Conservation (phyloP, 176 grass and related monocot genomes). For the Eremochloa ophiuroides region DNA sequence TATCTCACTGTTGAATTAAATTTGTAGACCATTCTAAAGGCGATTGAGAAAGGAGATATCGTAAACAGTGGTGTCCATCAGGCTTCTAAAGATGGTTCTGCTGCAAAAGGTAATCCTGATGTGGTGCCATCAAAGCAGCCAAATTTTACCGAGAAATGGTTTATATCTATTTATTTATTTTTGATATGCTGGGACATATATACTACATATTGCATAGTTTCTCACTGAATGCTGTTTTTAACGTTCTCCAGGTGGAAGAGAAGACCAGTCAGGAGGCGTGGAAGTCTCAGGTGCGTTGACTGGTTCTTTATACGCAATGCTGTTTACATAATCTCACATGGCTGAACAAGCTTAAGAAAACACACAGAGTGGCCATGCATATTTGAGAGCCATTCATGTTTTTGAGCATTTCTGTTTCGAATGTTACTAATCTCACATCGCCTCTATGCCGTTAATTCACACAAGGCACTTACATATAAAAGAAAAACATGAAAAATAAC, state of each 20-base stretch:
- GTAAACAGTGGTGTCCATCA: conserved; percentile 78
- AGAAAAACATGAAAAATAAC: background rate
- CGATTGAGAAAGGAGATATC: conserved; percentile 96
- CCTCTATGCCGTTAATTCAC: background rate
- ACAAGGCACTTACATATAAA: background rate
- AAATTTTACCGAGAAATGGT: conserved; percentile 39
- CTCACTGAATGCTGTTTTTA: background rate
- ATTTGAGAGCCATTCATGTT: conserved; percentile 10
- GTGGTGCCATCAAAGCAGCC: conserved; percentile 25
- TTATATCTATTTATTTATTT: background rate
- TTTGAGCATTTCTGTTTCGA: background rate
- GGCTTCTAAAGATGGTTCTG: conserved; percentile 66
- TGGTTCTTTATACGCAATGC: background rate
- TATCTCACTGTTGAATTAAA: conserved; percentile 27
- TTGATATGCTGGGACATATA: background rate
- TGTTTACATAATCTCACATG: conserved; percentile 1
- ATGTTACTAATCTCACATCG: background rate
- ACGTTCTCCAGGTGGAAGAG: conserved; percentile 35
- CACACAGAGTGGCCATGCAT: background rate
- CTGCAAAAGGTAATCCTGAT: conserved; percentile 58
- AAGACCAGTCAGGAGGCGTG: conserved; percentile 48
- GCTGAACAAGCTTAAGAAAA: conserved; percentile 19
- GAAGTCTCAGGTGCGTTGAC: conserved; percentile 49
- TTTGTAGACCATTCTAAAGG: conserved; percentile 75
- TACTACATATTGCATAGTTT: conserved; percentile 1